Evolutionary conservation across 768 basidiomycete genomes (phyloP).

Genomic region (Boletus subparvulus): DNA sequence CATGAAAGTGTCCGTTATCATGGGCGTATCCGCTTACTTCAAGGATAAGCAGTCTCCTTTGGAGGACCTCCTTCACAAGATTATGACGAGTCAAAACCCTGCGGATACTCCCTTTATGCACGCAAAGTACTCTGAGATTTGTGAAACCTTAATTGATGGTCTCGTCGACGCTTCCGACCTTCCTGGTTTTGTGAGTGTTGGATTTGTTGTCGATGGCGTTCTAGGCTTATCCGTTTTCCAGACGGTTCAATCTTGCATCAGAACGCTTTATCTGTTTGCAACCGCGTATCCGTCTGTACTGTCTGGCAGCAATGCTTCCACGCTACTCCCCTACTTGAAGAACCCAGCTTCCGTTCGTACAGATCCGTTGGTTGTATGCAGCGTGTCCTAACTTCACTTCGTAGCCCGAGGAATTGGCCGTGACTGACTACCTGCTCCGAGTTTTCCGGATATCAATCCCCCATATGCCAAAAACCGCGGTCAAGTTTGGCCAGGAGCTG

Average conservation of each 20-base stretch:
- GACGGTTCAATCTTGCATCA: constrained; percentile 82
- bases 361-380: background rate
- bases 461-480: constrained; percentile 85
- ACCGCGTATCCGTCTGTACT: constrained; percentile 82
- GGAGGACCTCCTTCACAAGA: constrained; percentile 82
- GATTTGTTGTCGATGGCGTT: background rate
- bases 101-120: constrained; percentile 54
- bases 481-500: constrained; percentile 85
- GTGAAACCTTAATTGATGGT: constrained; percentile 82
- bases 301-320: constrained; percentile 80
- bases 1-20: constrained; percentile 75
- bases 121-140: constrained; percentile 73
- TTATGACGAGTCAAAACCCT: constrained; percentile 72
- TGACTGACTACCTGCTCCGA: constrained; percentile 83
- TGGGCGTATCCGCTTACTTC: constrained; percentile 81
- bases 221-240: constrained; percentile 27
- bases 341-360: constrained; percentile 67
- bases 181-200: constrained; percentile 65
- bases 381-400: background rate
- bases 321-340: constrained; percentile 88
- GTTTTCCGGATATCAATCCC: constrained; percentile 86
- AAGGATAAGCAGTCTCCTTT: constrained; percentile 81
- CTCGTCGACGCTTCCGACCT: constrained; percentile 84
- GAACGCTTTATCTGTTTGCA: constrained; percentile 81
- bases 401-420: constrained; percentile 79